These are phyloP conservation scores for Ramalina peruviana DNA, from an alignment of 495 filamentous ascomycete genomes.

Conservation along the genomic window DNA sequence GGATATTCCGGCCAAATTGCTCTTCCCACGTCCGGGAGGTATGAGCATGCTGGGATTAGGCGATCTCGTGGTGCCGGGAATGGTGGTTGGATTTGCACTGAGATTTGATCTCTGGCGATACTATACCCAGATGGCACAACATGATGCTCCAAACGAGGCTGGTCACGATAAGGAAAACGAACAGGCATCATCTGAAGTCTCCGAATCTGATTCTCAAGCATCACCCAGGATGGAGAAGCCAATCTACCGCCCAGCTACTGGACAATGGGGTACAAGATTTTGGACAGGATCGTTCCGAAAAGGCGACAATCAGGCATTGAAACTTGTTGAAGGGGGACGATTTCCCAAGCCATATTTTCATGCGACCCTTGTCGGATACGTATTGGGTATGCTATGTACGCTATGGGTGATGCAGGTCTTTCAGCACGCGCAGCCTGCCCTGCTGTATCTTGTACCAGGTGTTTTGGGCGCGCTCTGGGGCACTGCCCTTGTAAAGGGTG, in stretches of 20 bases:
- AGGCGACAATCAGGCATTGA: constrained; percentile 1
- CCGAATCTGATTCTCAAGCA: constrained; percentile 25
- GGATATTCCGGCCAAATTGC: constrained; percentile 85
- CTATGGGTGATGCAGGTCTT: constrained; percentile 63
- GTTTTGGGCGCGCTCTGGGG: constrained; percentile 65
- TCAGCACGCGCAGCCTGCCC: constrained; percentile 74
- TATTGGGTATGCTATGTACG: constrained; percentile 65
- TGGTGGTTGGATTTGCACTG: constrained; percentile 76
- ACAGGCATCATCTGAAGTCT: neutral
- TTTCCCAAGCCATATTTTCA: constrained; percentile 88
- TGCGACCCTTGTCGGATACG: constrained; percentile 63
- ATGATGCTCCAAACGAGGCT: constrained; percentile 19
- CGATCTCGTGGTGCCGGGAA: constrained; percentile 87
- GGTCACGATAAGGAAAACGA: constrained; percentile 10
- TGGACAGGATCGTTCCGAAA: constrained; percentile 44
- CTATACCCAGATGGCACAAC: constrained; percentile 31
- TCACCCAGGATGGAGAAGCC: constrained; percentile 31
- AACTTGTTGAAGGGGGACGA: constrained; percentile 4
- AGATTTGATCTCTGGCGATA: constrained; percentile 81
- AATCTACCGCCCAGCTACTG: constrained; percentile 44
- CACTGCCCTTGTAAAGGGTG: constrained; percentile 59
- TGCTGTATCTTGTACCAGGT: constrained; percentile 85
- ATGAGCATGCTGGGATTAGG: constrained; percentile 84
- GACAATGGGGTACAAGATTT: constrained; percentile 72
- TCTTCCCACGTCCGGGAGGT: constrained; percentile 56